phyloP scores from a whole-genome alignment of 768 basidiomycete genomes.

The Cubamyces sp. region DNA sequence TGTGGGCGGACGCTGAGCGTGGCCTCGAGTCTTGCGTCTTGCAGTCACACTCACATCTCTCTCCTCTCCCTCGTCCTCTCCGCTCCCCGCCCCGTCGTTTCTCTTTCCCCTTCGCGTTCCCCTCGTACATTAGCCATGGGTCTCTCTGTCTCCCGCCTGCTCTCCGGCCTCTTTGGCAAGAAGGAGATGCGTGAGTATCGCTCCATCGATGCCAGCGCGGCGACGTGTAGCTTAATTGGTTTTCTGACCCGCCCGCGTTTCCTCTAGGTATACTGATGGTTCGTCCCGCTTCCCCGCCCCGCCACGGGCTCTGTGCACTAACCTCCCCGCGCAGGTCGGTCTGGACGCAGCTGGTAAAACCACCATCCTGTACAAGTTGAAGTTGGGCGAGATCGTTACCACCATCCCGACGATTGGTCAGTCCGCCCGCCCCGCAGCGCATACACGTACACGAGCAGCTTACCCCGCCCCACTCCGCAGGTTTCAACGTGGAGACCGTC shows the following conservation, averaged over 20 bases:
- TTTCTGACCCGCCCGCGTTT: slow-evolving; percentile 32
- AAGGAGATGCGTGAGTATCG: slow-evolving; percentile 95
- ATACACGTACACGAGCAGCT: slow-evolving; percentile 6
- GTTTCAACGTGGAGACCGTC: slow-evolving; percentile 99
- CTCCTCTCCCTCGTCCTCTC: slow-evolving; percentile 19
- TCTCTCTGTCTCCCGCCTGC: slow-evolving; percentile 73
- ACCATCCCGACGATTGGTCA: slow-evolving; percentile 99
- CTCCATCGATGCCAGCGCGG: slow-evolving; percentile 30
- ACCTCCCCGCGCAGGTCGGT: slow-evolving; percentile 69
- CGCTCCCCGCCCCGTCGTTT: slow-evolving; percentile 20
- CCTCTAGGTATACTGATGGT: slow-evolving; percentile 94
- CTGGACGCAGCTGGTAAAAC: slow-evolving; percentile 99
- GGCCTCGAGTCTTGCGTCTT: slow-evolving; percentile 6
- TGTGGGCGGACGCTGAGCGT: slow-evolving; percentile 20
- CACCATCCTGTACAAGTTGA: slow-evolving; percentile 98
- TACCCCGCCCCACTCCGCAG: slow-evolving; percentile 45
- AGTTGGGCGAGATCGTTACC: slow-evolving; percentile 99
- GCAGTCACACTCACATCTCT: slow-evolving; percentile 4
- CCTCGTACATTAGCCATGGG: slow-evolving; percentile 59
- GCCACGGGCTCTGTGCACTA: slow-evolving; percentile 2
- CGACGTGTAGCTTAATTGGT: slow-evolving; percentile 27
- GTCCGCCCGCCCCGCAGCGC: slow-evolving; percentile 36
- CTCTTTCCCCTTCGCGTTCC: slow-evolving; percentile 22
- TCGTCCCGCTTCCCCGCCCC: slow-evolving; percentile 24
- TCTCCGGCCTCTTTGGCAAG: slow-evolving; percentile 92